These are phyloP conservation scores for Fusarium coffeatum DNA, from an alignment of 2,329 filamentous ascomycete species.

Conservation along the genomic window DNA sequence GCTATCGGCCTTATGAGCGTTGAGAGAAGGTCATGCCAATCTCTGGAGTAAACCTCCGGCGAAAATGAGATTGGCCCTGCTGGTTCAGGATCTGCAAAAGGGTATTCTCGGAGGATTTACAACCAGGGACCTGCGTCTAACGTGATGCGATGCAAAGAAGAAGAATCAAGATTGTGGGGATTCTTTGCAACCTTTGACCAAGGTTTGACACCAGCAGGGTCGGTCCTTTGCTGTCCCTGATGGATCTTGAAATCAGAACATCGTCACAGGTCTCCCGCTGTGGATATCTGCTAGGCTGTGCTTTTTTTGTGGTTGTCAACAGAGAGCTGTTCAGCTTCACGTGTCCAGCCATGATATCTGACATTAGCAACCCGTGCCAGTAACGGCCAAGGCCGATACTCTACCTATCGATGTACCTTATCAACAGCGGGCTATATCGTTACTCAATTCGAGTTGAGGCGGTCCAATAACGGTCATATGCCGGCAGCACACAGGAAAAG, in stretches of 20 bases:
- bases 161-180: constrained; percentile 27
- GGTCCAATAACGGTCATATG: constrained; percentile 33
- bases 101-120: constrained; percentile 35
- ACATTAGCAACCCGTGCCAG: background rate
- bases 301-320: constrained; percentile 1
- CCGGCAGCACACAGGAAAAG: constrained; percentile 11
- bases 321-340: constrained; percentile 8
- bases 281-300: constrained; percentile 22
- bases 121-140: constrained; percentile 41
- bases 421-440: constrained; percentile 9
- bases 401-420: background rate
- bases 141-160: constrained; percentile 22
- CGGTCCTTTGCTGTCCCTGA: constrained; percentile 20
- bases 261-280: constrained; percentile 23
- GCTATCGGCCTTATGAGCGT: constrained; percentile 9
- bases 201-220: constrained; percentile 23
- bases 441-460: constrained; percentile 13
- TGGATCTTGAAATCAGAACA: constrained; percentile 9
- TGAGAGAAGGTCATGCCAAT: constrained; percentile 17
- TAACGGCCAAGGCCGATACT: constrained; percentile 7
- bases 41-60: constrained; percentile 23
- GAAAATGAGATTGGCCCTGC: constrained; percentile 21
- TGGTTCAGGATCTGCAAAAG: constrained; percentile 35
- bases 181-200: constrained; percentile 18
- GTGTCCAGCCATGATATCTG: background rate